Percentiles rank a stretch among this genome's conserved stretches.
phyloP scores from a whole-genome alignment of 2,329 filamentous ascomycete genomes.

The Fusarium sp. region DNA sequence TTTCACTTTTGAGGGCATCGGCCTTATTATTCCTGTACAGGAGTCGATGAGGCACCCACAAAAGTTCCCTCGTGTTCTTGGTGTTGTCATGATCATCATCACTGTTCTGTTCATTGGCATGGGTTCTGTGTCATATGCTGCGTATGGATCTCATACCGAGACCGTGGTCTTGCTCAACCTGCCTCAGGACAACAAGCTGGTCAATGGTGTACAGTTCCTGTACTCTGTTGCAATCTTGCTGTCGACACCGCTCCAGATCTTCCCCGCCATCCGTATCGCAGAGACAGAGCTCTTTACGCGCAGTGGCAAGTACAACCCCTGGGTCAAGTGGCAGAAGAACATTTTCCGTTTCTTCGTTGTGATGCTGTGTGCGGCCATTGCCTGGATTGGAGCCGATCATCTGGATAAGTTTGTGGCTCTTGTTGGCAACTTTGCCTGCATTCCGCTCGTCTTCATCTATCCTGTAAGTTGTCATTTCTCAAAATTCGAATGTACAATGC shows the following conservation, averaged over 20 bases:
- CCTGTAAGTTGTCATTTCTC: conserved; percentile 75
- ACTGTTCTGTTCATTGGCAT: conserved; percentile 91
- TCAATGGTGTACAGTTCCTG: conserved; percentile 95
- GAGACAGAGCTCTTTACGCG: conserved; percentile 94
- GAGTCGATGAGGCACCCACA: conserved; percentile 93
- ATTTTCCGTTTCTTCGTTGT: conserved; percentile 95
- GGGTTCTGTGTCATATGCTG: conserved; percentile 94
- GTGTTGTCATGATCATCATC: conserved; percentile 94
- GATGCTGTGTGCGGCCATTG: conserved; percentile 85
- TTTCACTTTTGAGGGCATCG: conserved; percentile 98
- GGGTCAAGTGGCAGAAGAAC: conserved; percentile 99
- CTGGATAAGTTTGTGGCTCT: conserved; percentile 97
- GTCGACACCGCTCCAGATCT: conserved; percentile 95
- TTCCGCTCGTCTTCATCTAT: conserved; percentile 97
- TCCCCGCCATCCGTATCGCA: conserved; percentile 96
- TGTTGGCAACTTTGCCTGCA: conserved; percentile 97
- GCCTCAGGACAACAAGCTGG: conserved; percentile 93
- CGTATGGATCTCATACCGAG: conserved; percentile 94
- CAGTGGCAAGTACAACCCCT: conserved; percentile 97
- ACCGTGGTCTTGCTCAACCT: conserved; percentile 97
- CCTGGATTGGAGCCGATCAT: conserved; percentile 93
- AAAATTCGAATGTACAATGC: conserved; percentile 12
- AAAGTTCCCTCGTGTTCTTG: conserved; percentile 92
- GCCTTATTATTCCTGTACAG: conserved; percentile 97
- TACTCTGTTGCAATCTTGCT: conserved; percentile 98